Conservation (phyloP, 768 basidiomycete genomes). For the Mycena haematopus region DNA sequence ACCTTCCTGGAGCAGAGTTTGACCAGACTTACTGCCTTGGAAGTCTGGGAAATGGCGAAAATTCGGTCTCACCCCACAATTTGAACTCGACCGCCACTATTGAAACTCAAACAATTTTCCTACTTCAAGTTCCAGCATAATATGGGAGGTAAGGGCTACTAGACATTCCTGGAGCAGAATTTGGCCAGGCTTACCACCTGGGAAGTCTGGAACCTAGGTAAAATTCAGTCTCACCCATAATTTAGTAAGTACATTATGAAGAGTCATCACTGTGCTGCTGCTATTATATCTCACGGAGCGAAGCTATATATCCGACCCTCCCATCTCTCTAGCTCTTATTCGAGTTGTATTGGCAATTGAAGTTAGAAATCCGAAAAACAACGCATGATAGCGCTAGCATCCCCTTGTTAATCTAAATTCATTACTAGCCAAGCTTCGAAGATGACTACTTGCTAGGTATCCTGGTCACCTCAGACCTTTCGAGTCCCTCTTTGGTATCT, state of each 20-base stretch:
- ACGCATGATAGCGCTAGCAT: no score
- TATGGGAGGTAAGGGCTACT: background rate
- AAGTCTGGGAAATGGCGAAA: background rate
- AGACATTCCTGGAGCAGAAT: background rate
- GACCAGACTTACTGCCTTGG: background rate
- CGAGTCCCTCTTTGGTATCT: no score
- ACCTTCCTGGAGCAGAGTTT: background rate
- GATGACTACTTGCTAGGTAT: no score
- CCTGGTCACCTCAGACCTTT: no score
- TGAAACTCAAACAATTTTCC: background rate
- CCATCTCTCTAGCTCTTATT: no score
- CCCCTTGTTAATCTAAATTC: background rate
- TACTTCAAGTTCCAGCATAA: background rate
- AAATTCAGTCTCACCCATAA: background rate
- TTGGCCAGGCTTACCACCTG: background rate
- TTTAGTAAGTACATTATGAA: background rate
- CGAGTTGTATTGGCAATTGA: no score
- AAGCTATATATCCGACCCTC: no score
- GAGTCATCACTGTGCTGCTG: background rate
- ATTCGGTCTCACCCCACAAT: no score
- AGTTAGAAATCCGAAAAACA: no score
- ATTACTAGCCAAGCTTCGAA: no score
- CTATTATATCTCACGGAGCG: background rate
- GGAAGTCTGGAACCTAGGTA: background rate
- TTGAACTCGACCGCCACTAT: no score